Evolutionary conservation across 2,329 filamentous ascomycete genomes (phyloP).

Genomic region (Colletotrichum melonis): DNA sequence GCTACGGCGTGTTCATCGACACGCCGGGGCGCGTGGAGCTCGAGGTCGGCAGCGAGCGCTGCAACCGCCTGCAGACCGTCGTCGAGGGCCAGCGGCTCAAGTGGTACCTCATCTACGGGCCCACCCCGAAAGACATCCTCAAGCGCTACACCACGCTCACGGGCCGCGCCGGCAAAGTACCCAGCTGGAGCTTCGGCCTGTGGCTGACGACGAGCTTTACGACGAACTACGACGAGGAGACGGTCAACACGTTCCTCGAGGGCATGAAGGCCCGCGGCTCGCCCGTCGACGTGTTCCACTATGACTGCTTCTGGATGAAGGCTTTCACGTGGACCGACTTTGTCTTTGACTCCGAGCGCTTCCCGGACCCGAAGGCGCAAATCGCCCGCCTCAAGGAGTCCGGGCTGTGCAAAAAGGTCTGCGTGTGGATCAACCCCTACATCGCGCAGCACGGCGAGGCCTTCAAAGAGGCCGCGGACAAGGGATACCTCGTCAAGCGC

Average conservation of each 20-base stretch:
- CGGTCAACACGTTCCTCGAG: conserved; percentile 75
- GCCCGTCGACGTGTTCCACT: conserved; percentile 79
- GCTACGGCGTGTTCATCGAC: conserved; percentile 83
- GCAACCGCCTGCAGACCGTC: conserved; percentile 75
- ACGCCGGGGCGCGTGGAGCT: conserved; percentile 76
- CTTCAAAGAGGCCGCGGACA: conserved; percentile 72
- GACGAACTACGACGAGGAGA: conserved; percentile 77
- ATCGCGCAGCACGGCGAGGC: conserved; percentile 76
- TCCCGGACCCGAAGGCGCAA: conserved; percentile 75
- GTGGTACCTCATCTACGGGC: conserved; percentile 80
- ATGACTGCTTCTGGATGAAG: conserved; percentile 83
- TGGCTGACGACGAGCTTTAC: conserved; percentile 84
- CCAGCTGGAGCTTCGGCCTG: conserved; percentile 80
- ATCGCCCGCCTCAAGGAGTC: conserved; percentile 72
- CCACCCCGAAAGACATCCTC: conserved; percentile 77
- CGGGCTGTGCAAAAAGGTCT: conserved; percentile 72
- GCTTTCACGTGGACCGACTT: conserved; percentile 83
- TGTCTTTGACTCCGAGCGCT: conserved; percentile 74
- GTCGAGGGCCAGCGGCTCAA: conserved; percentile 77
- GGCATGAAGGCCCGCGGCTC: conserved; percentile 75
- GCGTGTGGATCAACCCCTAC: conserved; percentile 83
- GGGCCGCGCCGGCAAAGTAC: conserved; percentile 72
- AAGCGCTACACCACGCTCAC: conserved; percentile 75
- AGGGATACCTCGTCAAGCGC: conserved; percentile 76
- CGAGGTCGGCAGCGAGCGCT: conserved; percentile 80